Conservation (phyloP, 768 basidiomycete genomes). For the Trametes punicea region DNA sequence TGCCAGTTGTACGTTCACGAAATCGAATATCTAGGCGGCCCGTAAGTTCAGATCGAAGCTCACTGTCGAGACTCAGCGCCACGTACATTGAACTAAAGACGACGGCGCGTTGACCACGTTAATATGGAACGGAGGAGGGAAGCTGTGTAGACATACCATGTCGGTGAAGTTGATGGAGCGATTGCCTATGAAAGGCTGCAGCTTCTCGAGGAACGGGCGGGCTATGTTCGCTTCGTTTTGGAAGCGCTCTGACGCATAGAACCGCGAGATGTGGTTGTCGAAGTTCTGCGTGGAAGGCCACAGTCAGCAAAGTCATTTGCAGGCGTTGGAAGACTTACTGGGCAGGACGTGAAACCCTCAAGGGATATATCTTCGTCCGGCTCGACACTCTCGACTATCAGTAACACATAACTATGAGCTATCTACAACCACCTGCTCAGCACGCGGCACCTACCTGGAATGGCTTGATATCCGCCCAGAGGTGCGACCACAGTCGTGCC, state of each 20-base stretch:
- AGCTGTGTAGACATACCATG: constrained; percentile 21
- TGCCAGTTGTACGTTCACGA: constrained; percentile 38
- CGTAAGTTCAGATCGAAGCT: neutral
- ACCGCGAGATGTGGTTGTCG: constrained; percentile 22
- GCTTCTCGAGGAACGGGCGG: constrained; percentile 26
- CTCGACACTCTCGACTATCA: constrained; percentile 26
- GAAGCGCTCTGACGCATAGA: constrained; percentile 32
- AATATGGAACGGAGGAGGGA: neutral
- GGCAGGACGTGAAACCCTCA: constrained; percentile 25
- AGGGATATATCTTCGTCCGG: constrained; percentile 25
- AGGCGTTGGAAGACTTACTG: constrained; percentile 12
- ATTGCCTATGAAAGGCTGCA: constrained; percentile 27
- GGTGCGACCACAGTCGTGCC: constrained; percentile 55
- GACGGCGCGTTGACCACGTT: neutral
- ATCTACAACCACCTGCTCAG: neutral
- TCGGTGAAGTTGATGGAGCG: constrained; percentile 26
- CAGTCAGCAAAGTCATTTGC: neutral
- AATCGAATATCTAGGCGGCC: constrained; percentile 31
- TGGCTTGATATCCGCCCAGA: constrained; percentile 60
- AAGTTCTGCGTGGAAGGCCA: constrained; percentile 21
- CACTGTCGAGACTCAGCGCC: neutral
- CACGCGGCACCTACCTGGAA: constrained; percentile 22
- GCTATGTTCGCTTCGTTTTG: constrained; percentile 20
- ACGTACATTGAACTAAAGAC: neutral
- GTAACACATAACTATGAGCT: neutral